Evolutionary conservation across 495 filamentous ascomycete species (phyloP), one percentile per base, ranked within the genome.

Genomic region (Trypethelium eluteriae): DNA sequence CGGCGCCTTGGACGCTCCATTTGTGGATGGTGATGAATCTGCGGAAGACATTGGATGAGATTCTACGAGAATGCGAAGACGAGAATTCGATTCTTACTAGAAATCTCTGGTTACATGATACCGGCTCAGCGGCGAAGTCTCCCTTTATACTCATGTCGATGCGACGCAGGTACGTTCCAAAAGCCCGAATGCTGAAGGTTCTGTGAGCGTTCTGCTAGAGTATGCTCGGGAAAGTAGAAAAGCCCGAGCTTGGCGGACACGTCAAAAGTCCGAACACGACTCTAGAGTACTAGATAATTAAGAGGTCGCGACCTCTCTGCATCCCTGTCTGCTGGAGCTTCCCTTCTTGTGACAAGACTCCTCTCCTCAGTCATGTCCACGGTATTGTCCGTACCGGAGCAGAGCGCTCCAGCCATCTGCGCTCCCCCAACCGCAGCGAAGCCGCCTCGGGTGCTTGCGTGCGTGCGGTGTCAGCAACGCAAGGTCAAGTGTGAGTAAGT

Each of bases 391-490:
- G 25, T 1, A 25, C 25, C 25, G 25, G 25, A 25, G 25, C 25
- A 25, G 25, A 25, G 25, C 25, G 25, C 25, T 25, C 25, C 25
- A 25, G 25, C 25, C 25, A 25, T 0, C 25, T 25, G 25, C 25
- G 25, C 25, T 25, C 25, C 25, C 25, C 25, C 25, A 25, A 25
- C 25, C 25, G 25, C 25, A 25, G 25, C 25, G 25, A 25, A 25
- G 25, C 25, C 25, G 25, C 25, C 25, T 25, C 25, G 25, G 25
- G 25, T 25, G 25, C 25, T 25, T n/a, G 80, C 84, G 2, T 86
- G 84, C 67, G 75, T 83, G 38, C 73, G 77, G 0, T 86, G 84
- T 71, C 81, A 85, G 69, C 82, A 84, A 68, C 82, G 83, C 53
- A 86, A 86, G 64, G 75, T 86, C 39, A 83, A 80, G 65, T 87